These are phyloP conservation scores for Kodamaea jinghongensis DNA, from an alignment of 805 yeast genomes.

Conservation along the genomic window DNA sequence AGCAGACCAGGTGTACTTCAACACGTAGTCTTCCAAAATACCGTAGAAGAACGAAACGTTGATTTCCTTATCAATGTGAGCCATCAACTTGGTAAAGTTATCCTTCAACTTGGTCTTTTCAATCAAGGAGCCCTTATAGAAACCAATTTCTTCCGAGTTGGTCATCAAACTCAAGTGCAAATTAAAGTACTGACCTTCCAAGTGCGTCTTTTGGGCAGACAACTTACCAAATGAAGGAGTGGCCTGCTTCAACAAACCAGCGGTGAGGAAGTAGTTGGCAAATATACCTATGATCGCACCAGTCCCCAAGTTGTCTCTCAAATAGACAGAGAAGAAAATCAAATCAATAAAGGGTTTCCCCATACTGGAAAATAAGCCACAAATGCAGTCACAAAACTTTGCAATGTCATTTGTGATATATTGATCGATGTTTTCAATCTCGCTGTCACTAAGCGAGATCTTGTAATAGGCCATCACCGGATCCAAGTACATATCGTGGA, in stretches of 20 bases:
- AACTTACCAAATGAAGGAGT: conserved; percentile 86
- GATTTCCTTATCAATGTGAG: conserved; percentile 54
- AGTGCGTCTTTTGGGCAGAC: conserved; percentile 66
- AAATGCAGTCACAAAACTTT: conserved; percentile 74
- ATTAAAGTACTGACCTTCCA: conserved; percentile 88
- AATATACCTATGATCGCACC: conserved; percentile 83
- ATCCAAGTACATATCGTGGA: conserved; percentile 87
- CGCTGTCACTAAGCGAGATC: conserved; percentile 55
- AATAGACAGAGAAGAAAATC: conserved; percentile 76
- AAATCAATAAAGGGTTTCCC: conserved; percentile 91
- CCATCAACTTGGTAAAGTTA: conserved; percentile 54
- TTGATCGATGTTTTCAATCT: conserved; percentile 72
- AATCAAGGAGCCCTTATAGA: conserved; percentile 81
- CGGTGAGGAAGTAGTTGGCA: conserved; percentile 76
- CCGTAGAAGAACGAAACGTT: conserved; percentile 64
- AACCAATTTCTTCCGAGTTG: conserved; percentile 91
- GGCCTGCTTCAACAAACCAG: conserved; percentile 62
- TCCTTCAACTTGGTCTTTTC: conserved; percentile 66
- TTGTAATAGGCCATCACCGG: conserved; percentile 80
- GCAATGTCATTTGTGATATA: conserved; percentile 83
- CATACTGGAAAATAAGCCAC: conserved; percentile 79
- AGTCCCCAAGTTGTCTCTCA: conserved; percentile 82
- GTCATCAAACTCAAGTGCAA: conserved; percentile 81
- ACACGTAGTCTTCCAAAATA: conserved; percentile 76
- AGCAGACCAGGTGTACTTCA: conserved; percentile 93